Evolutionary conservation across 2,329 filamentous ascomycete species (phyloP), one percentile per base, ranked within the genome.

Genomic region (Botrytis fragariae): DNA sequence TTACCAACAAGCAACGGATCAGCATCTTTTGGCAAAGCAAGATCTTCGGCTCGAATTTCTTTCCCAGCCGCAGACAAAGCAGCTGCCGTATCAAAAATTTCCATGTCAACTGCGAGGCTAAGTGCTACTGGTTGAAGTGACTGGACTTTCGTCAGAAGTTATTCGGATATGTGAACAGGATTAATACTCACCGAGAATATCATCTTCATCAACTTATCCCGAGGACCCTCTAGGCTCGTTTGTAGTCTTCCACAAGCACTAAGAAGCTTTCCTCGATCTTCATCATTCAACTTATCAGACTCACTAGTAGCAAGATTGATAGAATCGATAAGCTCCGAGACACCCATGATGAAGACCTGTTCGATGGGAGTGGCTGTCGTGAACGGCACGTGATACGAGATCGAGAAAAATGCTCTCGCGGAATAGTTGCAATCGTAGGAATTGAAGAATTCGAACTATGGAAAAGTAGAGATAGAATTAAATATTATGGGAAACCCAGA

Each of bases 11-110:
- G 44, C 39, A 70, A 32, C 22, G 29, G 18, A 70, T 73, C 65
- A 12, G 65, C 65, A 51, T 57, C 8, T 37, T 44, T 73, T 4
- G 42, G 60, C 39, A n/a, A 35, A 48, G 59, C 57, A 22, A 73
- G 57, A 22, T 70, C 37, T 25, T 73, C 44, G 12, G 68, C 35
- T 32, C 22, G 60, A n/a, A 73, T 62, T 39, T 73, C 57, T 42
- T 70, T 51, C 10, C 64, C 57, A 0, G 39, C n/a, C 14, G 37
- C 20, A 0, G 61, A 67, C 14, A 70, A 37, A 20, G 35, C 25
- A 20, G 44, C 71, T 42, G 65, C 57, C 3, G 57, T 59, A 35
- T 73, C 71, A 12, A 70, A 73, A 14, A 73, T 42, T 29, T 70
- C 35, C 71, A 73, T 73, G 14, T 70, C 57, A 0, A 70, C 45